Evolutionary conservation across 805 yeast genomes (phyloP), one percentile per base, ranked within the genome.

Genomic region (Zygoascus flipseniorum): DNA sequence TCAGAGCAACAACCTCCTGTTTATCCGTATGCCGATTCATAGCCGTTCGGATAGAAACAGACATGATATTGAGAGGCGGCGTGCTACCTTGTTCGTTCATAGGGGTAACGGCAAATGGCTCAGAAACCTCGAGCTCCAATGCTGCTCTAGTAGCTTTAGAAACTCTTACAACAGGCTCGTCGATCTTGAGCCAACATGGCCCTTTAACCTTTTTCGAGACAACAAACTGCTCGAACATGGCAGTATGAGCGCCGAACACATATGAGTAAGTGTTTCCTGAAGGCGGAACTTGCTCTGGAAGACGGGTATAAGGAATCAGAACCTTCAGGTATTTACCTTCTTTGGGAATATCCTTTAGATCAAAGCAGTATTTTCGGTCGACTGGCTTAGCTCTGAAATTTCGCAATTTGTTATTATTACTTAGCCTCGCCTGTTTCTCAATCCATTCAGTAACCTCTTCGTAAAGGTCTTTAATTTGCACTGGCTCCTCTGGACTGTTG

Each of bases 131-230:
- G 4, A 49, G 31, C 28, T 42, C 46, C 49, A 46, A 31, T 14
- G 35, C 41, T n/a, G 41, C 19, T n/a, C 14, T 19, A 28, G 48
- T 45, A 19, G 60, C 78, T 1, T 82, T 70, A 1, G 86, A 80
- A 23, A 67, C 35, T 39, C 43, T 65, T 60, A 86, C 85, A 56
- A 83, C 82, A 48, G 83, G 85, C 50, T 79, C 76, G 44, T 76
- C 73, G 51, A 93, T 75, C 48, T 85, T 85, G 51, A 93, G 72
- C 99, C 99, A 93, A 67, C 98, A 89, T 2, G 99, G 99, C 9
- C 99, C 99, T 97, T 89, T 90, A 46, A 93, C 76, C 60, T 85
- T 83, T 60, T 86, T 76, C 66, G 84, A 88, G 26, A 90, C 62
- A 10, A 89, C 93, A 68, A 93, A 89, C 11, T 87, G 76, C 72